These are phyloP conservation scores for Phytophthora capsici DNA, from an alignment of 352 stramenopile species.

Conservation along the genomic window DNA sequence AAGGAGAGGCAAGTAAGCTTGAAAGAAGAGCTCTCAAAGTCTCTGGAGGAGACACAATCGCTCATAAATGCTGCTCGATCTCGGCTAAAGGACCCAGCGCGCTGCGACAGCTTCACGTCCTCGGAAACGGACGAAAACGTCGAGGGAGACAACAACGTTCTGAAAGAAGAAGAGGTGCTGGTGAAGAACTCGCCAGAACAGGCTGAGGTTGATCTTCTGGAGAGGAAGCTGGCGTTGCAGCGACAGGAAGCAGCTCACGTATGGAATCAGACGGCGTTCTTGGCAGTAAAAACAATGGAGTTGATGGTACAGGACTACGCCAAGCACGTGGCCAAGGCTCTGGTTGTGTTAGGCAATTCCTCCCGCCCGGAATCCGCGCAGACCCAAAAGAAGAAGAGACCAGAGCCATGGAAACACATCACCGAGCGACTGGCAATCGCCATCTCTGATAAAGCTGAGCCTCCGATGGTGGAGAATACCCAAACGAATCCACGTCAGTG, in stretches of 20 bases:
- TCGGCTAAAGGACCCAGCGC: constrained; percentile 8
- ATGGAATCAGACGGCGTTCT: constrained; percentile 42
- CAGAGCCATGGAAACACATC: constrained; percentile 24
- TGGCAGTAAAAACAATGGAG: constrained; percentile 66
- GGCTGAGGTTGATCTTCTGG: constrained; percentile 29
- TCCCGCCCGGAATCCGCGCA: not conserved
- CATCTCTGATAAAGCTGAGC: constrained; percentile 12
- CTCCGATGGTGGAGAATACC: not conserved
- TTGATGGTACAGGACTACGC: constrained; percentile 59
- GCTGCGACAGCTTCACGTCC: constrained; percentile 27
- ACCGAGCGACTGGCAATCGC: constrained; percentile 16
- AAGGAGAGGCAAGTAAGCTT: constrained; percentile 56
- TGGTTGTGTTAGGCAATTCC: constrained; percentile 19
- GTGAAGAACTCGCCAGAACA: constrained; percentile 20
- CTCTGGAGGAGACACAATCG: constrained; percentile 41
- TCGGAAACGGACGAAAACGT: constrained; percentile 33
- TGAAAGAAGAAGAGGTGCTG: constrained; percentile 20
- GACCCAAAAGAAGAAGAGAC: not conserved
- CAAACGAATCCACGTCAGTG: not conserved
- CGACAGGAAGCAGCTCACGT: constrained; percentile 40
- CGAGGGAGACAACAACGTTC: constrained; percentile 4
- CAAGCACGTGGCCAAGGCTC: constrained; percentile 43
- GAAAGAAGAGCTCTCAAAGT: constrained; percentile 44
- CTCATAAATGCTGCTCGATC: constrained; percentile 26
- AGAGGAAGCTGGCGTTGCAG: constrained; percentile 42